Conservation (phyloP, 1,139 yeast genomes). For the Candida sanyaensis region DNA sequence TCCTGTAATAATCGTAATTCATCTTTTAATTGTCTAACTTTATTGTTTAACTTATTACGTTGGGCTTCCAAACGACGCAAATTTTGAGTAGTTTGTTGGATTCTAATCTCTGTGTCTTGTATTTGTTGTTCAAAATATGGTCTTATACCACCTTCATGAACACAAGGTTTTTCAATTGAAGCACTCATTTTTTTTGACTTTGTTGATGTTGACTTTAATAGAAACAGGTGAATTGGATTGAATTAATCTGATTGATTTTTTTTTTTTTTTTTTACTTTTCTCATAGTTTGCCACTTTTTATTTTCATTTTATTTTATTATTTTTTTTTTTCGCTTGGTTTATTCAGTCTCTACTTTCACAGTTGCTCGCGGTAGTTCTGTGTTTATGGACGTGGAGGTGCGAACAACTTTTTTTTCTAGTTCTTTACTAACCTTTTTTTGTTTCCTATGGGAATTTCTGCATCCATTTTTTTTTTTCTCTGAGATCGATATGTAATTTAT, state of each 20-base stretch:
- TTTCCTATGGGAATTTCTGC: too few relatives aligned
- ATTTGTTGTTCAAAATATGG: slow-evolving; percentile 92
- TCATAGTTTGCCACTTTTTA: background rate
- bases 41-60: slow-evolving; percentile 71
- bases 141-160: slow-evolving; percentile 77
- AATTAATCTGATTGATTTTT: background rate
- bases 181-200: slow-evolving; percentile 25
- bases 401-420: background rate
- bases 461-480: too few relatives aligned
- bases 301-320: too few relatives aligned
- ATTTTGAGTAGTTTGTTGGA: slow-evolving; percentile 87
- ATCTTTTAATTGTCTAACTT: slow-evolving; percentile 88
- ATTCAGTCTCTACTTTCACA: too few relatives aligned
- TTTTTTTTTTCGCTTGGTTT: background rate
- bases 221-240: background rate
- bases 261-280: too few relatives aligned
- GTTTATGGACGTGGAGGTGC: background rate
- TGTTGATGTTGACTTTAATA: background rate
- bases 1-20: slow-evolving; percentile 92
- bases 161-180: slow-evolving; percentile 43
- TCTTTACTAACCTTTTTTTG: background rate
- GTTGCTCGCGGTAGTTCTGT: too few relatives aligned
- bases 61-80: slow-evolving; percentile 86
- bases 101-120: slow-evolving; percentile 87
- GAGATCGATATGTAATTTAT: too few relatives aligned